A percentile compares a stretch with the other conserved stretches of the same genome.
These are phyloP conservation scores for Euphorbia pulcherrima DNA, from an alignment of 345 rosid genomes.

Conservation along the genomic window DNA sequence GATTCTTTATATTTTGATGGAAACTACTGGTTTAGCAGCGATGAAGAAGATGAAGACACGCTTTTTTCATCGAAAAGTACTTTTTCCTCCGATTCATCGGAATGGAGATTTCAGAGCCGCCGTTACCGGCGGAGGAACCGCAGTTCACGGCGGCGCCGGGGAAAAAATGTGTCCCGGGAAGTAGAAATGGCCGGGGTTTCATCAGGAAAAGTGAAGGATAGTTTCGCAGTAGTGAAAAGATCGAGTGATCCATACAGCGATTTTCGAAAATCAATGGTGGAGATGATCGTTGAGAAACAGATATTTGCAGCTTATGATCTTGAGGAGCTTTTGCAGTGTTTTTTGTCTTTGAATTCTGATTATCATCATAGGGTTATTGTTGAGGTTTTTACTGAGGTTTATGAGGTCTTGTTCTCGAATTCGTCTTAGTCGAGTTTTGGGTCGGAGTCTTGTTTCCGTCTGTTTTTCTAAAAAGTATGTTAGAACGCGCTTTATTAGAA, in stretches of 20 bases:
- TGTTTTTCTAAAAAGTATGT: too few relatives aligned
- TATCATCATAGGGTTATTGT: slow-evolving; percentile 25
- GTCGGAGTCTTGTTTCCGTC: too few relatives aligned
- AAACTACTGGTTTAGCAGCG: slow-evolving; percentile 64
- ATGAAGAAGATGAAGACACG: slow-evolving; percentile 49
- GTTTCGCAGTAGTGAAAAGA: slow-evolving; percentile 71
- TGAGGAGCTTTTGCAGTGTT: slow-evolving; percentile 59
- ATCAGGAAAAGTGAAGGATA: slow-evolving; percentile 50
- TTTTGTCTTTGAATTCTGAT: slow-evolving; percentile 29
- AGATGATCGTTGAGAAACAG: slow-evolving; percentile 69
- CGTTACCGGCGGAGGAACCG: slow-evolving; percentile 12
- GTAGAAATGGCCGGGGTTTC: slow-evolving; percentile 18
- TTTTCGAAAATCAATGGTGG: slow-evolving; percentile 67
- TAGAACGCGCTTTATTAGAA: too few relatives aligned
- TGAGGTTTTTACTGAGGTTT: slow-evolving; percentile 28
- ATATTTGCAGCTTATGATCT: slow-evolving; percentile 55
- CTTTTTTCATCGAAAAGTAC: slow-evolving; percentile 62
- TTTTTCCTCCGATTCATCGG: slow-evolving; percentile 66
- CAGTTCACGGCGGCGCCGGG: slow-evolving; percentile 16
- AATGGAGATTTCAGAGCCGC: slow-evolving; percentile 6
- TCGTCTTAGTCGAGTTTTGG: slow-evolving; percentile 11
- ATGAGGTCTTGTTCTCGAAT: slow-evolving; percentile 25
- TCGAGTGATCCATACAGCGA: slow-evolving; percentile 55
- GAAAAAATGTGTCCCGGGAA: not conserved
- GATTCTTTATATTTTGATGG: slow-evolving; percentile 34